A percentile compares a stretch with the other conserved stretches of the same genome.
Conservation (phyloP, 768 basidiomycete genomes). For the Podaxis sp. region DNA sequence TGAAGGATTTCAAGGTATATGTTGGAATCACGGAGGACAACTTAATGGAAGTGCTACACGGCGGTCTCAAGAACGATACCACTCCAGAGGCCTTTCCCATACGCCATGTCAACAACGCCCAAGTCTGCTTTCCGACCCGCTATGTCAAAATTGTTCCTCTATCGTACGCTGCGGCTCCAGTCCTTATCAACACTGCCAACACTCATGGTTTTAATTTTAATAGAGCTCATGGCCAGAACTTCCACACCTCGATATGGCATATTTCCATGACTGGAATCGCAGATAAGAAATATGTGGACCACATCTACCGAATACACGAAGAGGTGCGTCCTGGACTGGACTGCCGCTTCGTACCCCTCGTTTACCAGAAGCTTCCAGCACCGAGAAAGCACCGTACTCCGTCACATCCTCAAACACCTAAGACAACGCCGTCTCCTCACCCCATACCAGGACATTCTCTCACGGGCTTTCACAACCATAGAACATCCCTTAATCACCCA, state of each 20-base stretch:
- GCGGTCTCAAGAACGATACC: constrained; percentile 64
- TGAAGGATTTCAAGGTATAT: constrained; percentile 79
- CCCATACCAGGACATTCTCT: constrained; percentile 59
- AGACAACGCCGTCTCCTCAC: constrained; percentile 72
- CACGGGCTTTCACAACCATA: constrained; percentile 51
- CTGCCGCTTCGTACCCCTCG: neutral
- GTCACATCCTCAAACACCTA: constrained; percentile 74
- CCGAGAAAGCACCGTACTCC: constrained; percentile 62
- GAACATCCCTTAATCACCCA: constrained; percentile 74
- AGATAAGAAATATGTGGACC: constrained; percentile 57
- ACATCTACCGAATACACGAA: constrained; percentile 52
- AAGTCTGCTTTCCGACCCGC: constrained; percentile 60
- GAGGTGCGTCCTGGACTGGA: constrained; percentile 46
- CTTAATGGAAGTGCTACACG: constrained; percentile 66
- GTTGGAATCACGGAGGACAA: constrained; percentile 64
- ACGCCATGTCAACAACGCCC: constrained; percentile 53
- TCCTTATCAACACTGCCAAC: neutral
- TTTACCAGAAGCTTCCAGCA: constrained; percentile 40
- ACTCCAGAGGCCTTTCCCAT: constrained; percentile 65
- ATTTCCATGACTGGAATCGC: constrained; percentile 61
- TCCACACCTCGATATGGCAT: constrained; percentile 81
- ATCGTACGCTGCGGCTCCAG: constrained; percentile 46
- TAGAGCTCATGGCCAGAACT: constrained; percentile 71
- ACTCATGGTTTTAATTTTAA: neutral
- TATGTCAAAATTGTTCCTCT: constrained; percentile 77